Evolutionary conservation across 768 basidiomycete genomes (phyloP).

Genomic region (Fistulinella prunicolor): DNA sequence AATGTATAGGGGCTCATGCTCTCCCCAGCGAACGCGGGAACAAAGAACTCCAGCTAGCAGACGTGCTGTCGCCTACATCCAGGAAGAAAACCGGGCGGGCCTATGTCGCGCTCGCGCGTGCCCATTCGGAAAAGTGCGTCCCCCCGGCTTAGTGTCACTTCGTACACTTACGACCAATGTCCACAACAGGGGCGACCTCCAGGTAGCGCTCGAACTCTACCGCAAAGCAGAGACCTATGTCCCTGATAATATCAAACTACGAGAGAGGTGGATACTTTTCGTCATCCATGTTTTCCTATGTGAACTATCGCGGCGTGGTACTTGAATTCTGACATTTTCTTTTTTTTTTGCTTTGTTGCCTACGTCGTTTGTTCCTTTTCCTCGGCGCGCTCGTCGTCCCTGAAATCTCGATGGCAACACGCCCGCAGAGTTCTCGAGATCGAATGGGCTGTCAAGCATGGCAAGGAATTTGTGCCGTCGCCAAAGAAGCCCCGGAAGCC

Average conservation of each 20-base stretch:
- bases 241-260: conserved; percentile 81
- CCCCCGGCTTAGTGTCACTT: neutral
- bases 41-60: conserved; percentile 58
- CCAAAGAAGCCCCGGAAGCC: conserved; percentile 41
- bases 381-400: neutral
- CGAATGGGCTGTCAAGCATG: conserved; percentile 71
- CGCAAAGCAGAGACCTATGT: conserved; percentile 79
- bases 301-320: conserved; percentile 42
- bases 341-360: too few species aligned
- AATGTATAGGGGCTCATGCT: conserved; percentile 14
- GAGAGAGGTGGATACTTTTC: conserved; percentile 84
- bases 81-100: conserved; percentile 82
- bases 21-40: conserved; percentile 53
- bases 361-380: conserved; percentile 12
- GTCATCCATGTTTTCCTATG: conserved; percentile 62
- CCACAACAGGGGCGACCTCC: conserved; percentile 64
- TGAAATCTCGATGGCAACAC: conserved; percentile 5
- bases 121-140: conserved; percentile 75
- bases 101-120: conserved; percentile 79
- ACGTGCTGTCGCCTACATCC: conserved; percentile 66
- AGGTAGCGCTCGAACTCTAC: conserved; percentile 77
- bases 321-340: conserved; percentile 40
- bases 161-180: neutral
- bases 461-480: conserved; percentile 55
- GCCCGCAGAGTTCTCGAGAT: conserved; percentile 71